A percentile compares a stretch with the other conserved stretches of the same genome.
phyloP scores from a whole-genome alignment of 208 protist species.

The Wallacemonas sp. region DNA sequence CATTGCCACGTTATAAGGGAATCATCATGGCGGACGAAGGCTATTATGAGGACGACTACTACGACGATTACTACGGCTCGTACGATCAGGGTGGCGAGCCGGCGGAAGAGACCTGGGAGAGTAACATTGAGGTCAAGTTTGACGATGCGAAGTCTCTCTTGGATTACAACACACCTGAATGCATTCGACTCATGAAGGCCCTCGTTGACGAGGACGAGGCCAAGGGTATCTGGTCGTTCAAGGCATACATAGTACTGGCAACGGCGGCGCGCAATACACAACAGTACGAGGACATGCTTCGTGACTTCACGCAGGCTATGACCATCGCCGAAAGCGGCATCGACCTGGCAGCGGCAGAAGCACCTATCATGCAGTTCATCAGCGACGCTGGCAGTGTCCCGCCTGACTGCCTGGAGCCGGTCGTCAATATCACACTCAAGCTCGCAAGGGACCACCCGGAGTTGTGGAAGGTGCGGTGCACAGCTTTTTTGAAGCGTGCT shows the following conservation, averaged over 20 bases:
- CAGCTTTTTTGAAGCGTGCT: slow-evolving; percentile 16
- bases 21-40: slow-evolving; percentile 52
- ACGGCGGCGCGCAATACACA: slow-evolving; percentile 65
- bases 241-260: slow-evolving; percentile 93
- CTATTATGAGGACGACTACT: slow-evolving; percentile 84
- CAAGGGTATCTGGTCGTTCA: slow-evolving; percentile 92
- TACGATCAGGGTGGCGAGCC: slow-evolving; percentile 18
- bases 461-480: slow-evolving; percentile 22
- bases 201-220: slow-evolving; percentile 79
- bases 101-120: slow-evolving; percentile 49
- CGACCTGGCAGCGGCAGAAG: slow-evolving; percentile 28
- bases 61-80: slow-evolving; percentile 85
- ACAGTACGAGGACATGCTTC: slow-evolving; percentile 85
- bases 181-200: slow-evolving; percentile 64
- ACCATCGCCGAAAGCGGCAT: slow-evolving; percentile 47
- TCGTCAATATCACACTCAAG: slow-evolving; percentile 73
- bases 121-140: slow-evolving; percentile 87
- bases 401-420: slow-evolving; percentile 44
- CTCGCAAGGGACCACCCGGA: slow-evolving; percentile 45
- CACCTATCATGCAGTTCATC: slow-evolving; percentile 92
- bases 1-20: not conserved
- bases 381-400: slow-evolving; percentile 71
- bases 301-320: slow-evolving; percentile 74
- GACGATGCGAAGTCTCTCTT: slow-evolving; percentile 78
- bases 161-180: slow-evolving; percentile 69